phyloP scores from a whole-genome alignment of 306 rosid species.

The Neltuma alba region DNA sequence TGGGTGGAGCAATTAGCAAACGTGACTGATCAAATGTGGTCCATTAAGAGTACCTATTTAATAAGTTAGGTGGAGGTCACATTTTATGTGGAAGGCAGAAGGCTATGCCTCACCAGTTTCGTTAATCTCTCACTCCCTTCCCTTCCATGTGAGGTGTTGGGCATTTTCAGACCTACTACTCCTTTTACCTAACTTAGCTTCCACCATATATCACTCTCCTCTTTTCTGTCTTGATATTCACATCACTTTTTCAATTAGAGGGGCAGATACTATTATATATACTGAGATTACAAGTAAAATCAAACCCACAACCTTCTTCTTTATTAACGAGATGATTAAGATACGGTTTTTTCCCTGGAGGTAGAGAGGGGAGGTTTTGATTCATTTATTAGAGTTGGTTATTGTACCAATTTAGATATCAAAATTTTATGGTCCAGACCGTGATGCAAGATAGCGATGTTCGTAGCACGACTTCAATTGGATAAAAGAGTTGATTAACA shows the following conservation, averaged over 20 bases:
- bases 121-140: conserved; percentile 16
- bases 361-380: not conserved
- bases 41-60: not conserved
- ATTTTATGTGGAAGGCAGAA: not conserved
- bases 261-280: too few species aligned
- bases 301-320: too few species aligned
- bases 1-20: conserved; percentile 15
- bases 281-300: too few species aligned
- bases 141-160: conserved; percentile 17
- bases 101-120: not conserved
- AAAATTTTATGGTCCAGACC: not conserved
- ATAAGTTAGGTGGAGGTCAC: conserved; percentile 11
- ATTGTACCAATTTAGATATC: not conserved
- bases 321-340: not conserved
- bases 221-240: not conserved
- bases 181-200: not conserved
- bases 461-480: not conserved
- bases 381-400: not conserved
- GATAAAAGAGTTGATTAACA: not conserved
- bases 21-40: not conserved
- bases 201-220: not conserved
- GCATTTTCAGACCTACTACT: not conserved
- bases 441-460: not conserved
- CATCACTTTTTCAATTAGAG: too few species aligned
- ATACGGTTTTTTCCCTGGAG: not conserved